These are phyloP conservation scores for Cucumis cinereus DNA, from an alignment of 306 rosid genomes.

Conservation along the genomic window DNA sequence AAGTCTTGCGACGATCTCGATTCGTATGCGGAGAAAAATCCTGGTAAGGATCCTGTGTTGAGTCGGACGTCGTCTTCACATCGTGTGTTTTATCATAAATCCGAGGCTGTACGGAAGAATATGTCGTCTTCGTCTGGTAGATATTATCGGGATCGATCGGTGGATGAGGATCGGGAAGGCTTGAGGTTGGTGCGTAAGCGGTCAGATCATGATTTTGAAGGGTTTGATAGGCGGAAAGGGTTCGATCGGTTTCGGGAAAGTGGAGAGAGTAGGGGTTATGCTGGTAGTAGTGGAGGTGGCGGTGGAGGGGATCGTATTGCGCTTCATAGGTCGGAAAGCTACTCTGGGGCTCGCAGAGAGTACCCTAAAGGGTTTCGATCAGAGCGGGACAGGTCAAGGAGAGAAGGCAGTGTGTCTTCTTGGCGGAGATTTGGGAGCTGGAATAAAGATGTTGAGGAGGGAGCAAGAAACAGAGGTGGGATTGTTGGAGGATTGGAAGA, in stretches of 20 bases:
- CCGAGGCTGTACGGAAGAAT: constrained; percentile 51
- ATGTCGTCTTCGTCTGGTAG: constrained; percentile 40
- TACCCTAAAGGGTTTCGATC: constrained; percentile 92
- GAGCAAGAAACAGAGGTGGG: constrained; percentile 31
- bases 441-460: constrained; percentile 68
- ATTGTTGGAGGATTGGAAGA: constrained; percentile 31
- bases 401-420: constrained; percentile 74
- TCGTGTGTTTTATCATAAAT: constrained; percentile 48
- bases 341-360: constrained; percentile 63
- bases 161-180: constrained; percentile 69
- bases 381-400: constrained; percentile 76
- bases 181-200: constrained; percentile 62
- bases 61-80: constrained; percentile 60
- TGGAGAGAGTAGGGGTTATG: constrained; percentile 32
- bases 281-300: constrained; percentile 13
- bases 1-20: constrained; percentile 85
- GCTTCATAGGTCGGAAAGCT: constrained; percentile 87
- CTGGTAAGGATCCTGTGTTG: constrained; percentile 20
- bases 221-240: constrained; percentile 72
- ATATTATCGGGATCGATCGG: constrained; percentile 53
- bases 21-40: constrained; percentile 42
- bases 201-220: constrained; percentile 71
- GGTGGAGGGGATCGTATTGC: constrained; percentile 39
- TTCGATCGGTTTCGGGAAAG: constrained; percentile 57
- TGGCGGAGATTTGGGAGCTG: constrained; percentile 70